These are phyloP conservation scores for Yamadazyma scolyti DNA, from an alignment of 805 yeast species.

Conservation along the genomic window DNA sequence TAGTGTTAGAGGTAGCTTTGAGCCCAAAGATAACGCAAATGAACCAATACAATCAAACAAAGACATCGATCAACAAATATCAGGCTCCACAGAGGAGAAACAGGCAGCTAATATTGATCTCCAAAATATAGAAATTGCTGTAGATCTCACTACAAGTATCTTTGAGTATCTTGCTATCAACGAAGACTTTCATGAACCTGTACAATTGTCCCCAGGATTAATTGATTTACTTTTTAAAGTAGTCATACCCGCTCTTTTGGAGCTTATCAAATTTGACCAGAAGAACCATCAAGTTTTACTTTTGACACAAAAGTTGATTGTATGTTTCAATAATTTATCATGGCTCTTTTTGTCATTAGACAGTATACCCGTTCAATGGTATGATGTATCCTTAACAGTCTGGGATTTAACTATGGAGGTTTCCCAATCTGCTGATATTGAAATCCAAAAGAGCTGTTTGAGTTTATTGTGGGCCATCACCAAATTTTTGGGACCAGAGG, in stretches of 20 bases:
- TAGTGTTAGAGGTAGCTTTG: conserved; percentile 21
- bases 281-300: conserved; percentile 21
- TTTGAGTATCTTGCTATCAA: conserved; percentile 52
- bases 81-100: conserved; percentile 35
- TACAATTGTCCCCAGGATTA: conserved; percentile 17
- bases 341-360: conserved; percentile 49
- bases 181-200: conserved; percentile 21
- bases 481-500: conserved; percentile 34
- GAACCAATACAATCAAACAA: conserved; percentile 21
- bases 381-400: conserved; percentile 17
- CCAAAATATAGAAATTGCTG: conserved; percentile 62
- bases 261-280: conserved; percentile 36
- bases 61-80: conserved; percentile 21
- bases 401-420: conserved; percentile 24
- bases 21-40: conserved; percentile 32
- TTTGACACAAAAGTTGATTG: conserved; percentile 53
- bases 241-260: conserved; percentile 29
- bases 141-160: conserved; percentile 75
- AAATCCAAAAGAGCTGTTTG: conserved; percentile 28
- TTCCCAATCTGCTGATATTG: conserved; percentile 14
- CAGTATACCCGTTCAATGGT: conserved; percentile 39
- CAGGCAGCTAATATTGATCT: conserved; percentile 47
- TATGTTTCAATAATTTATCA: conserved; percentile 67
- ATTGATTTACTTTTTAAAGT: conserved; percentile 16
- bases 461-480: conserved; percentile 36